These are phyloP conservation scores for Solanum aculeatissimum DNA, from an alignment of 305 asterid species.

Conservation along the genomic window DNA sequence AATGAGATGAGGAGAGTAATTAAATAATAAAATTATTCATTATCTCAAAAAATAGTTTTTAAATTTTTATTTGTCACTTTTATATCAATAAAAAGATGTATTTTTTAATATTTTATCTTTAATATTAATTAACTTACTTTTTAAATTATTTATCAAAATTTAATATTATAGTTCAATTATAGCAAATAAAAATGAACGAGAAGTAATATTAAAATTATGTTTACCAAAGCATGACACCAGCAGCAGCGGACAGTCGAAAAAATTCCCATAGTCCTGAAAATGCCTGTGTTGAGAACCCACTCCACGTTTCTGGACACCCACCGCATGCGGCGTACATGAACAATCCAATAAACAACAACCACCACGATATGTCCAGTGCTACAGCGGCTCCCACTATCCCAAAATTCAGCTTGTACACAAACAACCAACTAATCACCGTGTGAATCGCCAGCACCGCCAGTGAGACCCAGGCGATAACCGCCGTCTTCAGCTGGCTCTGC, in stretches of 20 bases:
- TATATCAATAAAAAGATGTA: no score
- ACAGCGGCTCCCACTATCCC: slow-evolving; percentile 36
- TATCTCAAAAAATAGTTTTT: no score
- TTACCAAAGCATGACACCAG: slow-evolving; percentile 41
- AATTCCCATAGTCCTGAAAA: slow-evolving; percentile 44
- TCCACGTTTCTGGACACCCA: slow-evolving; percentile 41
- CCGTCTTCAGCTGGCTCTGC: slow-evolving; percentile 39
- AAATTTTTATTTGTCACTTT: no score
- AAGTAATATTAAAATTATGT: not conserved
- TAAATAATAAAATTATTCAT: no score
- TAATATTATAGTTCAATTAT: no score
- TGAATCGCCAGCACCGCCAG: slow-evolving; percentile 23
- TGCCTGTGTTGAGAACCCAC: slow-evolving; percentile 33
- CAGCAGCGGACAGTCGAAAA: slow-evolving; percentile 26
- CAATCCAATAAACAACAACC: slow-evolving; percentile 27
- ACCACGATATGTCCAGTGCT: slow-evolving; percentile 38
- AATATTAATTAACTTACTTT: no score
- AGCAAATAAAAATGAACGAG: no score
- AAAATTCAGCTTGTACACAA: slow-evolving; percentile 9
- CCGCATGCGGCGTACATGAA: slow-evolving; percentile 28
- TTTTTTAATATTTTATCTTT: no score
- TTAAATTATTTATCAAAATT: no score
- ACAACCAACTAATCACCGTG: slow-evolving; percentile 13
- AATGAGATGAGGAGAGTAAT: no score
- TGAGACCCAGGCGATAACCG: slow-evolving; percentile 22